Base-by-base conservation (phyloP, 257 asterid species). In the Jasminum sambac region DNA sequence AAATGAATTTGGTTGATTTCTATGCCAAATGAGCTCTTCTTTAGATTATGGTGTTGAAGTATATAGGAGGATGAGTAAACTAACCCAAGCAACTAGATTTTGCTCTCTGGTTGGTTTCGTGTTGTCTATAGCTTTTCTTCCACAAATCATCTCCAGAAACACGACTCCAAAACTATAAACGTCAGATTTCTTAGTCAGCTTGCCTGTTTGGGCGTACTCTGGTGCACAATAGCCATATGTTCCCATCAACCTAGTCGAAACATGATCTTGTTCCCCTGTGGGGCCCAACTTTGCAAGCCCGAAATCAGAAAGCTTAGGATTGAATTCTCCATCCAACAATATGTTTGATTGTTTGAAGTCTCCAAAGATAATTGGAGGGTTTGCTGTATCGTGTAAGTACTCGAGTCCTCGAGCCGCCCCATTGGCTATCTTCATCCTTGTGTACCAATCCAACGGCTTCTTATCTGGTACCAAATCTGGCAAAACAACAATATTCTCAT, bases 221-320 rank as follows among this genome's bases (percentile, higher is more conserved):
- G 86, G 88, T 12, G 88, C 86, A 25, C 85, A 80, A 38, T 82
- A 82, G 46, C 89, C 85, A 24, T 80, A 85, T 17, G 85, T 82
- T 37, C 83, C 84, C 82, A 84, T 78, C 63, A 80, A 83, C 73
- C 82, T 73, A 5, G 85, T 84, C 24, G 85, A 77, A 10, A 76
- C 85, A 12, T 74, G 82, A 80, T 80, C 85, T 30, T 82, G 69
- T 12, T 72, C 81, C 17, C 72, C 81, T 7, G 73, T 67, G 24
- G 83, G 84, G 58, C 82, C 85, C 62, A 82, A 69, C 68, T 82
- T 82, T 3, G 87, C 85, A 25, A 84, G 85, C 23, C 89, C 83
- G 46, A 84, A 84, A 71, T 81, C 88, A 21, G 86, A 81, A 48
- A 80, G 83, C 80, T 79, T 80, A 37, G 87, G 85, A 57, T 58